Evolutionary conservation across 2,329 filamentous ascomycete species (phyloP).

Genomic region (Claviceps quebecensis): DNA sequence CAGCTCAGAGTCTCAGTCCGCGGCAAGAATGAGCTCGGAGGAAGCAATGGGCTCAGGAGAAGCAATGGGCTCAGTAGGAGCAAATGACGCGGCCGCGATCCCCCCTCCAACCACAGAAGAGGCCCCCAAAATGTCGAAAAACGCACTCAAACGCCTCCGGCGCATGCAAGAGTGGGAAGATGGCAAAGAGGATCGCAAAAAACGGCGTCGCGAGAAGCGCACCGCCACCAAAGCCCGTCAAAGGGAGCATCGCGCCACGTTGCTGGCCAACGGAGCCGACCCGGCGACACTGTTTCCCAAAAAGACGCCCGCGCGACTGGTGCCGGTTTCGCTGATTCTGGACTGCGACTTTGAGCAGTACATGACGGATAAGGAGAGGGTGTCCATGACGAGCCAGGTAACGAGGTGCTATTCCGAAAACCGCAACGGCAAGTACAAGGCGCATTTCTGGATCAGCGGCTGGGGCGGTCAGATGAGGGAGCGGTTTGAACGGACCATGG

Average conservation of each 20-base stretch:
- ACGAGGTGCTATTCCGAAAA: slow-evolving; percentile 87
- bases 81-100: neutral
- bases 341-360: slow-evolving; percentile 87
- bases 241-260: slow-evolving; percentile 34
- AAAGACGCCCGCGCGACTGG: slow-evolving; percentile 31
- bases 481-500: slow-evolving; percentile 65
- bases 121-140: slow-evolving; percentile 54
- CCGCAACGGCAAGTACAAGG: slow-evolving; percentile 48
- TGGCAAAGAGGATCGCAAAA: slow-evolving; percentile 44
- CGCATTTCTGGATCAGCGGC: slow-evolving; percentile 63
- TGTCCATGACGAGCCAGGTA: slow-evolving; percentile 71
- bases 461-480: slow-evolving; percentile 64
- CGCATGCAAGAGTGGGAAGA: slow-evolving; percentile 65
- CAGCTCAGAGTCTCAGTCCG: too few relatives aligned
- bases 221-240: slow-evolving; percentile 32
- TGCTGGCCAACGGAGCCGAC: slow-evolving; percentile 33
- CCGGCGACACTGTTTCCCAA: slow-evolving; percentile 20
- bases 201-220: slow-evolving; percentile 40
- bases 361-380: slow-evolving; percentile 76
- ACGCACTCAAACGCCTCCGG: slow-evolving; percentile 65
- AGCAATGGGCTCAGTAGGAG: neutral
- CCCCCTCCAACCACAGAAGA: neutral
- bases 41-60: neutral
- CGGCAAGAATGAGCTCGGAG: neutral
- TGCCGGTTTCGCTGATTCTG: slow-evolving; percentile 69